phyloP scores from a whole-genome alignment of 2,329 filamentous ascomycete genomes.

The Calonectria henricotiae region DNA sequence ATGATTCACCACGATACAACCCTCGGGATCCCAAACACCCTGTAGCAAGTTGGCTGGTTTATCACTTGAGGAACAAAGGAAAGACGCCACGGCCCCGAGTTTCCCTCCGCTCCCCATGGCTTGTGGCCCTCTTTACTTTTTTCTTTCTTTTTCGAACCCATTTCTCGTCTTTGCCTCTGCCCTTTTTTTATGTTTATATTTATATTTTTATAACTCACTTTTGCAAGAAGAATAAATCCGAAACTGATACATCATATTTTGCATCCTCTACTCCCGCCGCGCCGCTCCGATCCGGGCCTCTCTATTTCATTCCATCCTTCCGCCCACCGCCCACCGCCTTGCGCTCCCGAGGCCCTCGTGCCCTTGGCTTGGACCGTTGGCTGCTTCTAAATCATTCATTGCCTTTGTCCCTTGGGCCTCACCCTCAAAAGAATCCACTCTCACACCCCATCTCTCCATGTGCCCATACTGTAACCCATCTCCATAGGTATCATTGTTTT shows the following conservation, averaged over 20 bases:
- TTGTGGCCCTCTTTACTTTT: slow-evolving; percentile 20
- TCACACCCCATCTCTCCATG: neutral
- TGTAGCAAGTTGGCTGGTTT: neutral
- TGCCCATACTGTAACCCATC: neutral
- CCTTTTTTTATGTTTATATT: neutral
- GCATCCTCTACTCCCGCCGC: slow-evolving; percentile 14
- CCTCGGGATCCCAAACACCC: neutral
- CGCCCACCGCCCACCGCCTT: neutral
- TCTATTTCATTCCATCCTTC: slow-evolving; percentile 3
- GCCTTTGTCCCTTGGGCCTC: slow-evolving; percentile 3
- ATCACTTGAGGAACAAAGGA: neutral
- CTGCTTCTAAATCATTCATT: neutral
- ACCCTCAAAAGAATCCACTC: neutral
- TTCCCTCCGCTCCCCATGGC: neutral
- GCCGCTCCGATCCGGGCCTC: slow-evolving; percentile 24
- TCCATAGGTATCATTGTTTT: neutral
- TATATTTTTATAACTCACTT: neutral
- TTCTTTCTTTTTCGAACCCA: slow-evolving; percentile 28
- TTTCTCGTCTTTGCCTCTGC: slow-evolving; percentile 13
- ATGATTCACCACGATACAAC: neutral
- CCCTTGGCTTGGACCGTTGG: slow-evolving; percentile 10
- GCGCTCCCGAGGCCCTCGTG: slow-evolving; percentile 5
- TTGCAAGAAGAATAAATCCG: neutral
- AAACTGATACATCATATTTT: slow-evolving; percentile 47
- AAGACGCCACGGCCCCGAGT: neutral